Evolutionary conservation across 352 stramenopile species (phyloP), one percentile per base, ranked within the genome.

Genomic region (Globisporangium paroecandrum): DNA sequence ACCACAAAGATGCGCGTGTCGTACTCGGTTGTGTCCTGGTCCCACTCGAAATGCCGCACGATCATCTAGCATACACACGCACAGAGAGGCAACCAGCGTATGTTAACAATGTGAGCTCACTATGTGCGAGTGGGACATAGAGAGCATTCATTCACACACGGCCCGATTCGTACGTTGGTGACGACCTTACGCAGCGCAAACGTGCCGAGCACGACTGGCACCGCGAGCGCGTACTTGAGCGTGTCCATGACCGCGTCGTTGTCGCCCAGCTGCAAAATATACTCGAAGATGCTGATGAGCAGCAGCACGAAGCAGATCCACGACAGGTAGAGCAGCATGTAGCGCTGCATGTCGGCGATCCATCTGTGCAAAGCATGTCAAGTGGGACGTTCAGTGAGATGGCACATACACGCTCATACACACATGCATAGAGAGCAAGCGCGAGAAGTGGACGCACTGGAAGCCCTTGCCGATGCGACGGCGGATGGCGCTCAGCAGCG

Each of bases 1-100:
- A 95, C 80, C 13, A 95, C 81, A 59, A 93, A 89, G 67, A 92
- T 89, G 24, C 87, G 85, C n/a, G 80, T 78, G 57, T 90, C 80
- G 67, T 89, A 88, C 69, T 91, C 81, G 43, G 76, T 76, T 15
- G 77, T 77, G 27, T 73, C 73, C n/a, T 76, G 79, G 65, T 94
- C 85, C 87, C 85, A 95, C 64, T 88, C 76, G 63, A 92, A 87
- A 61, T 89, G 81, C 10, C 87, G 85, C 24, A 95, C 75, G 62
- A 89, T 77, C 38, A 89, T 73, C 87, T 94, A 51, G 66, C 20
- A 64, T 18, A 20, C 46, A 22, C 12, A 34, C 10, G 12, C 7
- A 34, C 56, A 32, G 29, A 32, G 0, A 32, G 0, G 63, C 1
- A 65, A 57, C 7, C 12, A 32, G n/a, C 22, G n/a, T 22, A 4